Conservation (phyloP, 768 basidiomycete genomes). For the Serpula lacrymans region DNA sequence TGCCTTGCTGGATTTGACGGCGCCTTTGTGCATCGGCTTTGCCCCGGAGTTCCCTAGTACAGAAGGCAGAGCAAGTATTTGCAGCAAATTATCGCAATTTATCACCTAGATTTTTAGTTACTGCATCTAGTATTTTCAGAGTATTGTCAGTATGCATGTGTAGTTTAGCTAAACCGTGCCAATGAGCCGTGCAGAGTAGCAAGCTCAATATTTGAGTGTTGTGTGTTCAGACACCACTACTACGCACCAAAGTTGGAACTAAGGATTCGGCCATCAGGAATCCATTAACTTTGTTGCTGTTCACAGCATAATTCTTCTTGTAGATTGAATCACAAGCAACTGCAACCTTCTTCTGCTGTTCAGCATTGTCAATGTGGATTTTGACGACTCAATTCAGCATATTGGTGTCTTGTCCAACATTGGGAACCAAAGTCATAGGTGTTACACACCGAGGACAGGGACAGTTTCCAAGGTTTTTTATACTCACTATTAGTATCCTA, state of each 20-base stretch:
- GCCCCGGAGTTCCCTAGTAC: conserved; percentile 26
- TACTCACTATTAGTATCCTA: conserved; percentile 20
- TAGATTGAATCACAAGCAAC: conserved; percentile 24
- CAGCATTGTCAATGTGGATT: conserved; percentile 10
- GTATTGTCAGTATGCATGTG: conserved; percentile 20
- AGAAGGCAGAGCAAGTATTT: conserved; percentile 17
- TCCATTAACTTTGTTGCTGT: conserved; percentile 20
- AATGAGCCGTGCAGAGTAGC: conserved; percentile 15
- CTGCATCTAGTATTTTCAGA: neutral
- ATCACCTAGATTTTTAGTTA: conserved; percentile 13
- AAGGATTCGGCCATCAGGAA: conserved; percentile 25
- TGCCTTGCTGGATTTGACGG: neutral
- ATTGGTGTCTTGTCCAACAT: conserved; percentile 19
- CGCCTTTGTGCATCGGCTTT: conserved; percentile 23
- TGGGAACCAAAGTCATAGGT: conserved; percentile 10
- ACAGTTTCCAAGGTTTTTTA: conserved; percentile 18
- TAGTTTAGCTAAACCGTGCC: conserved; percentile 27
- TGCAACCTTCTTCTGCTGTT: conserved; percentile 5
- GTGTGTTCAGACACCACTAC: conserved; percentile 28
- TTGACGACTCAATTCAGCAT: neutral
- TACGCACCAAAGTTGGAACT: conserved; percentile 27
- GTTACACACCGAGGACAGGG: conserved; percentile 28
- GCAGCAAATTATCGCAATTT: conserved; percentile 20
- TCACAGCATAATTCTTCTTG: conserved; percentile 21
- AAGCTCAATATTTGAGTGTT: conserved; percentile 15